Percentiles rank a stretch among this genome's conserved stretches.
Evolutionary conservation across 2,329 filamentous ascomycete species (phyloP).

Genomic region (Trichophyton simii): DNA sequence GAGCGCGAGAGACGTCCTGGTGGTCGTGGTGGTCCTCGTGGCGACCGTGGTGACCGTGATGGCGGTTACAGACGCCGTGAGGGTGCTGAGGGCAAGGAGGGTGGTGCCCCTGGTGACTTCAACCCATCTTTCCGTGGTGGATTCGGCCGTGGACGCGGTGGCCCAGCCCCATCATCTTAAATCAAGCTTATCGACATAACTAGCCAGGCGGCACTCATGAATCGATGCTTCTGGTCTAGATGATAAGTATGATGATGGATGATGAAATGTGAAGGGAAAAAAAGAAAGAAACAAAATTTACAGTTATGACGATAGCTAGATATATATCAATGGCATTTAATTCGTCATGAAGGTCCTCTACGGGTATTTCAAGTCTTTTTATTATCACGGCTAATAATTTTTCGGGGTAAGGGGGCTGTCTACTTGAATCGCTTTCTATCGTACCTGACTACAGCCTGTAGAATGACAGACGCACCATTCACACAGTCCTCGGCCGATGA

Average conservation of each 20-base stretch:
- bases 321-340: constrained; percentile 5
- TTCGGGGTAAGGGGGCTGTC: background rate
- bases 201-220: background rate
- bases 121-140: constrained; percentile 87
- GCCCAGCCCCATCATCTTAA: constrained; percentile 27
- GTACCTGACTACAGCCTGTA: constrained; percentile 18
- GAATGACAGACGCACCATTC: constrained; percentile 37
- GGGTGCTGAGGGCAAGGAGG: constrained; percentile 77
- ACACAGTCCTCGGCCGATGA: constrained; percentile 48
- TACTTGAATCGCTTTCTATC: constrained; percentile 28
- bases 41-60: constrained; percentile 37
- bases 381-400: no score
- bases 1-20: constrained; percentile 76
- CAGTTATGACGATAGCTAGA: constrained; percentile 3
- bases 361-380: background rate
- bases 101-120: constrained; percentile 82
- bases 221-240: background rate
- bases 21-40: constrained; percentile 62
- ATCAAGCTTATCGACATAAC: background rate
- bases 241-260: background rate
- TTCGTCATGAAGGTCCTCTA: background rate
- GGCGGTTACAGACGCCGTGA: constrained; percentile 89
- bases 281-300: background rate
- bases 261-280: background rate
- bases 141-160: constrained; percentile 76